A percentile compares a stretch with the other conserved stretches of the same genome.
Evolutionary conservation across 2,329 filamentous ascomycete genomes (phyloP).

Genomic region (Ceratocystis harringtonii): DNA sequence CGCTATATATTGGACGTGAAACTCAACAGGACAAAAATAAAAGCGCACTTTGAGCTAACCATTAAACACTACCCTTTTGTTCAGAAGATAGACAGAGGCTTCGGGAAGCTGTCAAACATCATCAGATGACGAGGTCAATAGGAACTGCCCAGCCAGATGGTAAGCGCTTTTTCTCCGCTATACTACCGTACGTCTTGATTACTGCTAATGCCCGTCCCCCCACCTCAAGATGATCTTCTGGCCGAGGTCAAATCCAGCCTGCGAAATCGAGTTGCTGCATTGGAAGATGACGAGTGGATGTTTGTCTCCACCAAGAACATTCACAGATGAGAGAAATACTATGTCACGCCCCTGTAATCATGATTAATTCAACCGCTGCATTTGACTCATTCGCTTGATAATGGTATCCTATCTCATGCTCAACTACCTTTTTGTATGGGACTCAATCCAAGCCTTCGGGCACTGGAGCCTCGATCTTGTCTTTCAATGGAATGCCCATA

Average conservation of each 20-base stretch:
- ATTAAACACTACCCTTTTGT: background rate
- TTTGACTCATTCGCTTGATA: background rate
- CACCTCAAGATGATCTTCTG: constrained; percentile 43
- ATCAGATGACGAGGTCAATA: constrained; percentile 39
- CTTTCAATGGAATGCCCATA: constrained; percentile 29
- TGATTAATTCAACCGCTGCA: background rate
- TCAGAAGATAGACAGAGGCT: constrained; percentile 45
- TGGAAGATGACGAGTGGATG: constrained; percentile 85
- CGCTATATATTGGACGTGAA: constrained; percentile 8
- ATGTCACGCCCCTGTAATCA: background rate
- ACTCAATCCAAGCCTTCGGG: constrained; percentile 45
- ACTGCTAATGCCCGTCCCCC: background rate
- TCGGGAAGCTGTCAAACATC: constrained; percentile 45
- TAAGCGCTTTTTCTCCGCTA: constrained; percentile 9
- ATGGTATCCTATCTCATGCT: background rate
- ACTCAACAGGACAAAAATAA: constrained; percentile 20
- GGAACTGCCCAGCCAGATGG: constrained; percentile 51
- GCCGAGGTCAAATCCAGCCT: constrained; percentile 56
- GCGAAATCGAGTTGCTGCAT: constrained; percentile 52
- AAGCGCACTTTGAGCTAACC: background rate
- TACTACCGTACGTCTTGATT: background rate
- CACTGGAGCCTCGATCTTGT: constrained; percentile 34
- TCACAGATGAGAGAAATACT: constrained; percentile 15
- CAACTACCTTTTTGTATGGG: background rate
- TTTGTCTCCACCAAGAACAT: constrained; percentile 46